Evolutionary conservation across 352 stramenopile species (phyloP), one percentile per base, ranked within the genome.

Genomic region (Globisporangium radiosum): DNA sequence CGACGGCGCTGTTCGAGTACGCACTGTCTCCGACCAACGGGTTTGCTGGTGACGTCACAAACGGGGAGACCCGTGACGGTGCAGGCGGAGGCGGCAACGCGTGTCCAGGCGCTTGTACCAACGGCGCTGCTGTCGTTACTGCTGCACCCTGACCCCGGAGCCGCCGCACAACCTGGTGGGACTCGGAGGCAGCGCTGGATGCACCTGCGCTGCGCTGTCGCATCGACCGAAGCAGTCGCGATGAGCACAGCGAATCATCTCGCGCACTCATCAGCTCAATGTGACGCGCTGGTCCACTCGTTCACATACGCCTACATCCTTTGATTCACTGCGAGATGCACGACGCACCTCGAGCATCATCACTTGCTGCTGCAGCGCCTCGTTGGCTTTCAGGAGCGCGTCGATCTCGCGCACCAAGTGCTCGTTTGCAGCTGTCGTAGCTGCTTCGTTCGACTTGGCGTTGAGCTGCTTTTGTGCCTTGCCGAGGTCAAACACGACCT

Each of bases 381-480:
- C 65, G 52, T 76, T 81, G 15, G 69, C 66, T 10, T 56, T 61
- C 3, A 62, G 65, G 4, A 76, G 51, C 58, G 71, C 63, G 4
- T 73, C 68, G 38, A 73, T 70, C 13, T 76, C 65, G 11, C 68
- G 70, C n/a, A 78, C n/a, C 50, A 76, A 53, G 6, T 63, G 56
- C 25, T 76, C 66, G 14, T 69, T 74, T 38, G 77, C 65, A 4
- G 61, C 57, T 15, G 59, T 66, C 17, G 62, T 57, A 4, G 65
- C 53, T 1, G 61, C 69, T 17, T 78, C 68, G 51, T 76, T 75
- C 2, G 72, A 57, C 9, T 66, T 60, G 9, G 72, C 58, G 25
- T 77, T 81, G 42, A 81, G 58, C 53, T 81, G 70, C 36, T 78
- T 78, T 38, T 81, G 69, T 0, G 69, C 47, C 60, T 81, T 81